Base-by-base conservation (phyloP, 164 flowering plant genomes). In the Magnolia kwangsiensis region DNA sequence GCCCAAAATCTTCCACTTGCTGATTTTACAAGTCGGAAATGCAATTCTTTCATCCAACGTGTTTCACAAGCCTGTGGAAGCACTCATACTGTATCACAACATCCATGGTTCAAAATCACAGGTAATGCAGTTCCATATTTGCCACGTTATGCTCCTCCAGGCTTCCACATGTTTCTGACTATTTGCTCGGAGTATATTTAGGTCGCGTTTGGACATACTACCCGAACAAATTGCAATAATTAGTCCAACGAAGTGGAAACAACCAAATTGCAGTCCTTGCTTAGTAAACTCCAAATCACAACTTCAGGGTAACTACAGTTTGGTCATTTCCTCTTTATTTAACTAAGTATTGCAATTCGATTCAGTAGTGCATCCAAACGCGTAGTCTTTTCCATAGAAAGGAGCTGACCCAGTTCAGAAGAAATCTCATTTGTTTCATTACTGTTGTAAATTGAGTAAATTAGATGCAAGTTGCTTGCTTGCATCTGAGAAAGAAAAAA, bases 381-480 rank as follows among this genome's bases (percentile, higher is more conserved):
- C 7, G 0, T 5, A 37, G 45, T 7, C 45, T 4, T 37, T 37
- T 58, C 50, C 20, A n/a, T 19, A 23, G 63, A 51, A 51, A 63
- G 64, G 72, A 63, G 69, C 50, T 71, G 50, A 74, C 23, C 67
- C 73, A 51, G 50, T 27, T 69, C 51, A 45, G 55, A 72, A 50
- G 55, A 73, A 63, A 9, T 66, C 18, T 65, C 74, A 71, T 24
- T 67, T 76, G 51, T 55, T 78, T 71, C 5, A 29, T 72, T 67
- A 72, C 69, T 77, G 79, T 73, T 81, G 84, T 85, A 81, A 74
- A 83, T 83, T 67, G 68, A 21, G 27, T 21, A 65, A 21, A 21
- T 21, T 65, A 65, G 10, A 19, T 65, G 24, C 4, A 19, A 65
- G 20, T 21, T 65, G 68, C 9, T 19, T 19, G 24, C 9, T 19